Evolutionary conservation across 192 early-diverging fungal genomes (phyloP).

Genomic region (Entomortierella parvispora): DNA sequence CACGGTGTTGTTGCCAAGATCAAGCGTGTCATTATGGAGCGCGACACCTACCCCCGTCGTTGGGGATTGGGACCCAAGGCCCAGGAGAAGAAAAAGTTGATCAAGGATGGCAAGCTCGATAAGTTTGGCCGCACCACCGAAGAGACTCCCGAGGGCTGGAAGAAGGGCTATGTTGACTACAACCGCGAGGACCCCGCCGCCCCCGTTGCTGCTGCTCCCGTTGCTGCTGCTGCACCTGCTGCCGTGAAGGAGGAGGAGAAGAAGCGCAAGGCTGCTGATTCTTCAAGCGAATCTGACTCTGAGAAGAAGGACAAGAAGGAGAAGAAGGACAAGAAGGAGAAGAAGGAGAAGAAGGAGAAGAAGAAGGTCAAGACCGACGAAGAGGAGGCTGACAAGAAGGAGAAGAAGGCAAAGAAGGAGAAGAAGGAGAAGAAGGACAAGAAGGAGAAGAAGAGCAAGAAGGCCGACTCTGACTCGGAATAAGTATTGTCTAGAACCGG

Average conservation of each 20-base stretch:
- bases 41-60: constrained; percentile 97
- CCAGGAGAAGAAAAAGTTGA: constrained; percentile 96
- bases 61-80: constrained; percentile 99
- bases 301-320: constrained; percentile 20
- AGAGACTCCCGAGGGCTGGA: constrained; percentile 73
- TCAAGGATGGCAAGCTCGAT: constrained; percentile 98
- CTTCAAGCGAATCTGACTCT: constrained; percentile 43
- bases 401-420: no score
- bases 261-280: constrained; percentile 39
- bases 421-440: no score
- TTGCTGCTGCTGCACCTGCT: constrained; percentile 9
- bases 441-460: constrained; percentile 17
- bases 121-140: constrained; percentile 83
- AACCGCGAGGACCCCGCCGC: constrained; percentile 54
- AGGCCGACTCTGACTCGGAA: constrained; percentile 47
- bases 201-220: constrained; percentile 30
- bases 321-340: background rate
- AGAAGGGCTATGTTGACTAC: constrained; percentile 79
- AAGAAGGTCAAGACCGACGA: constrained; percentile 52
- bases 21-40: constrained; percentile 99
- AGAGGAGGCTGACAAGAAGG: constrained; percentile 23
- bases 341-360: background rate
- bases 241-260: constrained; percentile 47
- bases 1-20: constrained; percentile 99
- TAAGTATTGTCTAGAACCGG: constrained; percentile 7